Conservation (phyloP, 441 rosid genomes). For the Isatis lusitanica region DNA sequence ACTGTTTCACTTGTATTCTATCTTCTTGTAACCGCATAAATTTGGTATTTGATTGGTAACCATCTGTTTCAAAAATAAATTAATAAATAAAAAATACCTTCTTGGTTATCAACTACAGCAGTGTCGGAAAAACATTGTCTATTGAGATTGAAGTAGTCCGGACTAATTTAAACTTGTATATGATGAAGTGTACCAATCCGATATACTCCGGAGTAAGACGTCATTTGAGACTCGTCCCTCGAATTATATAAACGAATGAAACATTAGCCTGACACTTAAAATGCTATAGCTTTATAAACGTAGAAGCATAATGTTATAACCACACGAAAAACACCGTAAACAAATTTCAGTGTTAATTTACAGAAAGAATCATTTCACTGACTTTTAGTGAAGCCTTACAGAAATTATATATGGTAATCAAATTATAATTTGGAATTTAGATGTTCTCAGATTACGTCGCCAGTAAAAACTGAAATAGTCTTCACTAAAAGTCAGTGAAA, state of each 20-base stretch:
- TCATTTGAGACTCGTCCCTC: not conserved
- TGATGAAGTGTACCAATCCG: too few relatives aligned
- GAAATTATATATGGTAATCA: too few relatives aligned
- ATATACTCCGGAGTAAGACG: not conserved
- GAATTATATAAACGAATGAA: not conserved
- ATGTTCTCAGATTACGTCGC: not conserved
- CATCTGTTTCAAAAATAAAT: conserved; percentile 1
- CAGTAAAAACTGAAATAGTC: not conserved
- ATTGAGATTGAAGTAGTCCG: too few relatives aligned
- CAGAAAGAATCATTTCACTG: too few relatives aligned
- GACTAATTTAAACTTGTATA: too few relatives aligned
- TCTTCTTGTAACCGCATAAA: not conserved
- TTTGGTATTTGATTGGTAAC: not conserved
- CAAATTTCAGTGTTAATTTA: too few relatives aligned
- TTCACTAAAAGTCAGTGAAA: not conserved
- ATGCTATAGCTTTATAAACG: not conserved
- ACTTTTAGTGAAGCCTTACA: too few relatives aligned
- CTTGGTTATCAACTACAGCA: not conserved
- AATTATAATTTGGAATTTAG: not conserved
- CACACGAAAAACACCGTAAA: not conserved
- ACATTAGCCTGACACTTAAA: not conserved
- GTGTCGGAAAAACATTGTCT: not conserved
- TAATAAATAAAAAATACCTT: not conserved
- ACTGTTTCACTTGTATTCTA: not conserved
- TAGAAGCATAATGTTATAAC: not conserved